Percentiles rank a stretch among this genome's conserved stretches.
These are phyloP conservation scores for Thelephora ganbajun DNA, from an alignment of 768 basidiomycete genomes.

Conservation along the genomic window DNA sequence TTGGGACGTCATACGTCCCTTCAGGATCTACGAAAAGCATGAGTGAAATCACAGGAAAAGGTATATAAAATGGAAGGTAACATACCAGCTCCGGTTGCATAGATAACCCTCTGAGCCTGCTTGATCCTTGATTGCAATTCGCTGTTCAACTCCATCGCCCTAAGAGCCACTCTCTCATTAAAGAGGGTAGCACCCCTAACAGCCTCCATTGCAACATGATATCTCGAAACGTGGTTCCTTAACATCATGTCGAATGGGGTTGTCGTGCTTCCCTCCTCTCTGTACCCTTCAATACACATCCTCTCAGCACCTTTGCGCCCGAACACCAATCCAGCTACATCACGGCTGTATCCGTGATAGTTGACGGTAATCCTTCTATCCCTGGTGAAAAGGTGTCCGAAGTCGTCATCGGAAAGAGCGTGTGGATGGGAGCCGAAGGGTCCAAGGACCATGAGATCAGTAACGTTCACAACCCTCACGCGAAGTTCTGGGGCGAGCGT, in stretches of 20 bases:
- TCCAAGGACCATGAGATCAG: conserved; percentile 77
- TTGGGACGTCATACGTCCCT: conserved; percentile 14
- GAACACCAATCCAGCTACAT: conserved; percentile 36
- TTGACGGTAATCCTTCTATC: conserved; percentile 65
- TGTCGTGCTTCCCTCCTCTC: conserved; percentile 69
- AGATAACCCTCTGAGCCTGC: conserved; percentile 51
- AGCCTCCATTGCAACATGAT: conserved; percentile 47
- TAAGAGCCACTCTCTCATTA: conserved; percentile 41
- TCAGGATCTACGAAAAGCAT: conserved; percentile 22
- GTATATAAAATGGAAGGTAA: conserved; percentile 10
- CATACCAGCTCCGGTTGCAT: conserved; percentile 37
- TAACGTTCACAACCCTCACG: conserved; percentile 79
- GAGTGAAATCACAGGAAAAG: too few species aligned
- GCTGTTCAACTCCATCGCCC: conserved; percentile 43
- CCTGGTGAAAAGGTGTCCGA: conserved; percentile 56
- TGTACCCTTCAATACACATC: conserved; percentile 23
- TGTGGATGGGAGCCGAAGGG: conserved; percentile 64
- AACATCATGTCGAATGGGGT: conserved; percentile 80
- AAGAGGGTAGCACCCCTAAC: conserved; percentile 37
- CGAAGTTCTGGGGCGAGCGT: conserved; percentile 57
- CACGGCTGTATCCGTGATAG: conserved; percentile 72
- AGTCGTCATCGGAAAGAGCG: conserved; percentile 44
- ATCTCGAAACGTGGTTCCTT: conserved; percentile 53
- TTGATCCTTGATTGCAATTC: conserved; percentile 43
- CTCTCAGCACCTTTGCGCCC: conserved; percentile 36